Evolutionary conservation across 2,329 filamentous ascomycete genomes (phyloP).

Genomic region (Colletotrichum camelliae): DNA sequence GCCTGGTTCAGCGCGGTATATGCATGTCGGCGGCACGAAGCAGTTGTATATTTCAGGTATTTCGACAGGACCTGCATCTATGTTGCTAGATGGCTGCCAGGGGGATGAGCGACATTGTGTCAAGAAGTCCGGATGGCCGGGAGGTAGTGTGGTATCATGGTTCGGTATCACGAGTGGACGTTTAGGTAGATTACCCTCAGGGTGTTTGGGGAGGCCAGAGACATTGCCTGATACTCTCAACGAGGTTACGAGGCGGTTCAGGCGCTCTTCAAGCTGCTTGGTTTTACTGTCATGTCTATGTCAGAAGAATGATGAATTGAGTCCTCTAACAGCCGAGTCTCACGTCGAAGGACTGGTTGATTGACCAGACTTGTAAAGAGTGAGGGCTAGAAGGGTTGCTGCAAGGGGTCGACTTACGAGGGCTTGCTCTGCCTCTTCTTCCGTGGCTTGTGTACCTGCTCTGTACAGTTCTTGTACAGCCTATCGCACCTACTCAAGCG

Average conservation of each 20-base stretch:
- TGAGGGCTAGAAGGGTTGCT: too few species aligned
- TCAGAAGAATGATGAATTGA: neutral
- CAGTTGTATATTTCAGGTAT: slow-evolving; percentile 51
- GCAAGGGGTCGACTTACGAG: slow-evolving; percentile 45
- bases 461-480: slow-evolving; percentile 51
- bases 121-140: neutral
- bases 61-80: slow-evolving; percentile 29
- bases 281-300: slow-evolving; percentile 42
- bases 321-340: too few species aligned
- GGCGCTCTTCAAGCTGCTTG: slow-evolving; percentile 53
- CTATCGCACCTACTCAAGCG: slow-evolving; percentile 47
- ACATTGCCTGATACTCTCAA: slow-evolving; percentile 49
- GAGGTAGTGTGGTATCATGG: neutral
- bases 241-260: slow-evolving; percentile 54
- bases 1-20: slow-evolving; percentile 48
- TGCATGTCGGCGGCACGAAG: slow-evolving; percentile 50
- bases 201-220: neutral
- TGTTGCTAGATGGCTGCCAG: slow-evolving; percentile 9
- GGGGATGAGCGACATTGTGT: neutral
- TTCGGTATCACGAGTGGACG: neutral
- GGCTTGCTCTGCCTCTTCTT: slow-evolving; percentile 57
- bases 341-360: too few species aligned
- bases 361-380: too few species aligned
- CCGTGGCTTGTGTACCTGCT: slow-evolving; percentile 52
- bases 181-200: neutral